These are phyloP conservation scores for Nitzschia inconspicua DNA, from an alignment of 108 stramenopile genomes.

Conservation along the genomic window DNA sequence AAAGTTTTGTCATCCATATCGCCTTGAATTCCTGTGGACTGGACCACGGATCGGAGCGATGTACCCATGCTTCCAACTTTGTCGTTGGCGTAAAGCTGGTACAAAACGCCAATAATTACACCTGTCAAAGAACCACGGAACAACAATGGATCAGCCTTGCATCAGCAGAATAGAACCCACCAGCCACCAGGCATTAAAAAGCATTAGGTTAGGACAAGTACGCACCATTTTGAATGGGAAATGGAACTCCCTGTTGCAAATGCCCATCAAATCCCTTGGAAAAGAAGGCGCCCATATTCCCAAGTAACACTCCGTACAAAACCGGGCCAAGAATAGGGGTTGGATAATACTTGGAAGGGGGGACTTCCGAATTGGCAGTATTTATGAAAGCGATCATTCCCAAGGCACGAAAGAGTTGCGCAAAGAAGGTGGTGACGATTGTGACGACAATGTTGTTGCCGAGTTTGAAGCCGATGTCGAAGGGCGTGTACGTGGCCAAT, in stretches of 20 bases:
- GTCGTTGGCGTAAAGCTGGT: constrained; percentile 77
- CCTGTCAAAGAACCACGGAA: background rate
- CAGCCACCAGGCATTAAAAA: no score
- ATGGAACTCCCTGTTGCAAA: constrained; percentile 64
- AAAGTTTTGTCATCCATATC: constrained; percentile 49
- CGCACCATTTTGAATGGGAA: constrained; percentile 76
- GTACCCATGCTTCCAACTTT: constrained; percentile 50
- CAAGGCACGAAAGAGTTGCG: constrained; percentile 64
- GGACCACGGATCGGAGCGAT: constrained; percentile 36
- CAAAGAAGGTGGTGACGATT: constrained; percentile 38
- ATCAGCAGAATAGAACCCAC: no score
- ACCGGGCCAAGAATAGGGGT: constrained; percentile 80
- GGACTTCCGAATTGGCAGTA: constrained; percentile 46
- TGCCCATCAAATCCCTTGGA: constrained; percentile 68
- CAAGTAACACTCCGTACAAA: constrained; percentile 61
- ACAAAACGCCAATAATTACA: constrained; percentile 61
- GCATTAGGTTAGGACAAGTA: background rate
- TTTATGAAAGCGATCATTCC: constrained; percentile 57
- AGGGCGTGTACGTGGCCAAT: constrained; percentile 59
- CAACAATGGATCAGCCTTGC: background rate
- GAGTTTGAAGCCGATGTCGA: constrained; percentile 61
- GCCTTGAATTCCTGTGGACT: constrained; percentile 28
- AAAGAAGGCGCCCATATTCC: constrained; percentile 81
- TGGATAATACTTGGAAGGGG: constrained; percentile 71
- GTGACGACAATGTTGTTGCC: constrained; percentile 43